Evolutionary conservation across 768 basidiomycete species (phyloP), one percentile per base, ranked within the genome.

Genomic region (Termitomyces sp.): DNA sequence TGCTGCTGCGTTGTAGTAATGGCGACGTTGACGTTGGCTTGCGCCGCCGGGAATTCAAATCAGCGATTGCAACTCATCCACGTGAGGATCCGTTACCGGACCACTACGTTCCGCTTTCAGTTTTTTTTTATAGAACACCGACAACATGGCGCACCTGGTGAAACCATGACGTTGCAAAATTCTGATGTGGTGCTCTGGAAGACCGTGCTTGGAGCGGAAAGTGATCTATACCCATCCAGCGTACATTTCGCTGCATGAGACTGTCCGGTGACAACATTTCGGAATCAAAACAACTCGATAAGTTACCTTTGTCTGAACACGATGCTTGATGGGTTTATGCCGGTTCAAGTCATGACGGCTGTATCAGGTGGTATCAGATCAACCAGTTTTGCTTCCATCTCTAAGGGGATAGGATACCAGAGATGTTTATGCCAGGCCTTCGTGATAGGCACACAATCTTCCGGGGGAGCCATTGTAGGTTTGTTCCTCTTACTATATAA

Each of bases 401-500:
- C 21, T 46, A 63, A 57, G 62, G 62, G 59, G 62, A 60, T 63
- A 58, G 28, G 49, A 49, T 45, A 61, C 54, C 49, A 44, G 14
- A 58, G 60, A 58, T 58, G 54, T 41, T 54, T 43, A 56, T 53
- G 55, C 51, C 54, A 42, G 43, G 23, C 21, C 56, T 63, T 63
- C 61, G 56, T 58, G 62, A 63, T 59, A 63, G 62, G 62, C 52
- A 63, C 62, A 58, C 55, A 49, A 54, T 54, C 27, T 56, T 56
- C 62, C 59, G 59, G 62, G 58, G 62, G 50, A 55, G 40, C 53
- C n/a, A 46, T 56, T 59, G 55, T 57, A 52, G 57, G 55, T 55
- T 61, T 61, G 55, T 57, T 59, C 57, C 56, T 37, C 57, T 61
- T 59, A 45, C 58, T 63, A 63, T 63, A 63, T 63, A 63, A 61